Conservation (phyloP, 805 yeast species). For the Nakazawaea siamensis region DNA sequence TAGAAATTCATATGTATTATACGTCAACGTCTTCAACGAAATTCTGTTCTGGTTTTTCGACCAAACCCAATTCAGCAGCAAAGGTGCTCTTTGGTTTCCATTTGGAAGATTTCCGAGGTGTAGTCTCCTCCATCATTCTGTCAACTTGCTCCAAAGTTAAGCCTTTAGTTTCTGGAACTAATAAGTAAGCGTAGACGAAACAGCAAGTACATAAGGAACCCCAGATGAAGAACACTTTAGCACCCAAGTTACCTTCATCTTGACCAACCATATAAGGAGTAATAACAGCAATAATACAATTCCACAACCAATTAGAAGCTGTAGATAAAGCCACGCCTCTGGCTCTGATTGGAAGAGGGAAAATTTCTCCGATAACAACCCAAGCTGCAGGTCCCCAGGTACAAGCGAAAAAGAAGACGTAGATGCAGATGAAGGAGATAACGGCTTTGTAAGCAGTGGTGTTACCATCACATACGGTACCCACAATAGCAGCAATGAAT, state of each 20-base stretch:
- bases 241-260: conserved; percentile 53
- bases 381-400: conserved; percentile 83
- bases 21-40: too few species aligned
- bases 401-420: conserved; percentile 70
- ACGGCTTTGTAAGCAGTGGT: conserved; percentile 22
- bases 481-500: conserved; percentile 44
- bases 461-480: conserved; percentile 21
- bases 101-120: conserved; percentile 23
- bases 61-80: conserved; percentile 20
- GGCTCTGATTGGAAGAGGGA: conserved; percentile 68
- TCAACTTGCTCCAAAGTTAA: conserved; percentile 78
- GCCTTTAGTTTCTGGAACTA: conserved; percentile 74
- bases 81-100: conserved; percentile 27
- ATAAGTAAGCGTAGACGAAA: conserved; percentile 63
- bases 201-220: conserved; percentile 37
- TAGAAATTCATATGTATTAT: too few species aligned
- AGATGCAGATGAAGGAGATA: conserved; percentile 41
- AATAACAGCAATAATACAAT: conserved; percentile 66
- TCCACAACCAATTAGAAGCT: conserved; percentile 75
- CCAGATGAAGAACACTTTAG: conserved; percentile 68
- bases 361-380: conserved; percentile 55
- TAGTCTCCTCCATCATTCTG: conserved; percentile 27
- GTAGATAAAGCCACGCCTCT: conserved; percentile 64
- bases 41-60: conserved; percentile 17
- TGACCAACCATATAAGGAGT: conserved; percentile 67